These are phyloP conservation scores for Rubia balearica DNA, from an alignment of 305 asterid species.

Conservation along the genomic window DNA sequence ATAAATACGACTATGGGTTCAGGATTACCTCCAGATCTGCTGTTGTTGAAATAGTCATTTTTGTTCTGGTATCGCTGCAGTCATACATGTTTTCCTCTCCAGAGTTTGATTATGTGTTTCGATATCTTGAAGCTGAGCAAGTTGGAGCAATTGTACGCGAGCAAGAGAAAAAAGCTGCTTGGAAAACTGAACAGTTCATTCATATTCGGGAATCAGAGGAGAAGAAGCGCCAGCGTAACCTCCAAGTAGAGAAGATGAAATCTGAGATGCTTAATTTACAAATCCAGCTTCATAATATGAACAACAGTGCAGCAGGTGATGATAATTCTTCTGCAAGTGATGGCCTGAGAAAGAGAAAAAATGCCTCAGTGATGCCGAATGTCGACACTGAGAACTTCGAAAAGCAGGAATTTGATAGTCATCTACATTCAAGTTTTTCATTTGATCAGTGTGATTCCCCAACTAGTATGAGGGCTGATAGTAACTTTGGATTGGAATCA, in stretches of 20 bases:
- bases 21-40: conserved; percentile 98
- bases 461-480: conserved; percentile 39
- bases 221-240: conserved; percentile 79
- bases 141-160: conserved; percentile 95
- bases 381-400: conserved; percentile 40
- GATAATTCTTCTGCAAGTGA: conserved; percentile 56
- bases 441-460: conserved; percentile 62
- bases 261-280: conserved; percentile 98
- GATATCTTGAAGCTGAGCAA: conserved; percentile 98
- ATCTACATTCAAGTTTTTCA: conserved; percentile 37
- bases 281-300: conserved; percentile 74
- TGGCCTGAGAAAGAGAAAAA: conserved; percentile 71
- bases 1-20: conserved; percentile 94
- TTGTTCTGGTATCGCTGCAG: conserved; percentile 86
- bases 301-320: conserved; percentile 40
- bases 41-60: conserved; percentile 87
- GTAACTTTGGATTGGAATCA: conserved; percentile 44
- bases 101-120: conserved; percentile 92
- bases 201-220: conserved; percentile 90
- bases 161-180: conserved; percentile 95
- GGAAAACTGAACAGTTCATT: conserved; percentile 93
- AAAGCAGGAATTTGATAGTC: conserved; percentile 41
- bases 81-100: conserved; percentile 96
- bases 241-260: conserved; percentile 99
- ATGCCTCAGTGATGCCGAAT: conserved; percentile 30